Percentiles rank a stretch among this genome's conserved stretches.
These are phyloP conservation scores for Backusella westeae DNA, from an alignment of 192 early-diverging fungal genomes.

Conservation along the genomic window DNA sequence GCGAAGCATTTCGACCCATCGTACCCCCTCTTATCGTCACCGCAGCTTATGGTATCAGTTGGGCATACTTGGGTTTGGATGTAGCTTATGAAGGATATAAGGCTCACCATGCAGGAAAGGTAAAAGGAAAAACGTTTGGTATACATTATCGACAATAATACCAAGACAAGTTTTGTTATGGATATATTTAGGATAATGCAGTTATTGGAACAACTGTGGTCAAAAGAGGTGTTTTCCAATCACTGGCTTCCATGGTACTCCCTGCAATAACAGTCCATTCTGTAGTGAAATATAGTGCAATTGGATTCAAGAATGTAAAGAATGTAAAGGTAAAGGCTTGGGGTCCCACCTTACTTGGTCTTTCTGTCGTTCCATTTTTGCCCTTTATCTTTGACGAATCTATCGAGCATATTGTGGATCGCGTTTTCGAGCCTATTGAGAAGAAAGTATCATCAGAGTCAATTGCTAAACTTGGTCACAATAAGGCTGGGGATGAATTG, in stretches of 20 bases:
- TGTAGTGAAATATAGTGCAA: constrained; percentile 57
- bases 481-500: constrained; percentile 5
- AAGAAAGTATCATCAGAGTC: constrained; percentile 27
- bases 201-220: constrained; percentile 47
- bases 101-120: constrained; percentile 44
- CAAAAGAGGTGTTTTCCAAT: constrained; percentile 62
- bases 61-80: constrained; percentile 61
- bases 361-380: constrained; percentile 58
- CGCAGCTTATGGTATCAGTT: constrained; percentile 59
- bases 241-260: constrained; percentile 55
- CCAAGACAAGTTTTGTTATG: background rate
- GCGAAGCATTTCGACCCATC: constrained; percentile 68
- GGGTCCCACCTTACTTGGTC: constrained; percentile 60
- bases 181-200: constrained; percentile 17
- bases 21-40: constrained; percentile 52
- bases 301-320: constrained; percentile 38
- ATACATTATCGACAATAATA: background rate
- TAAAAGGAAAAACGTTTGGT: background rate
- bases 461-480: constrained; percentile 17
- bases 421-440: constrained; percentile 52
- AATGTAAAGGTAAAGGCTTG: constrained; percentile 40
- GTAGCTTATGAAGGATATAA: constrained; percentile 62
- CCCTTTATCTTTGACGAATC: constrained; percentile 67
- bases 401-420: constrained; percentile 56
- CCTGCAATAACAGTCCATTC: constrained; percentile 67